Evolutionary conservation across 352 stramenopile species (phyloP).

Genomic region (Phytophthora sp.): DNA sequence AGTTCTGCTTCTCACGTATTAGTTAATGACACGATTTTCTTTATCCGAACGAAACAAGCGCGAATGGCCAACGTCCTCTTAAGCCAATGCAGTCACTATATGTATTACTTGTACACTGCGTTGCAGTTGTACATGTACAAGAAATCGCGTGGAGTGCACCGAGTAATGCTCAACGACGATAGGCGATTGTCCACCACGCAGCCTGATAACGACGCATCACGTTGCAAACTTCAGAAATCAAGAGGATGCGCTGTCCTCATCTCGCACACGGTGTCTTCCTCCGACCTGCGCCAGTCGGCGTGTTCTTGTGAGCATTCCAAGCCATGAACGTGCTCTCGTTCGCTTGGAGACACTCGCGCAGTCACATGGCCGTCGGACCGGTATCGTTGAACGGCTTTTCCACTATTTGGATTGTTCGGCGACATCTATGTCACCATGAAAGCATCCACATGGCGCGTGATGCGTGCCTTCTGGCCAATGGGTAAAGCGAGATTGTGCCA

Average conservation of each 20-base stretch:
- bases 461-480: constrained; percentile 14
- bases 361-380: constrained; percentile 15
- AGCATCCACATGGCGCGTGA: constrained; percentile 20
- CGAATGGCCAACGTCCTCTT: too few species aligned
- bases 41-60: too few species aligned
- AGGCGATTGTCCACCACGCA: not conserved
- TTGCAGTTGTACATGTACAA: too few species aligned
- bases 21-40: too few species aligned
- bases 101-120: too few species aligned
- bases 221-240: constrained; percentile 41
- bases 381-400: constrained; percentile 34
- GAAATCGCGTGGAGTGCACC: too few species aligned
- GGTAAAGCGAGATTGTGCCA: not conserved
- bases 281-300: not conserved
- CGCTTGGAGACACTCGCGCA: not conserved
- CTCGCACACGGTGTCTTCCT: not conserved
- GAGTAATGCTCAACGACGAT: too few species aligned
- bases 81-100: too few species aligned
- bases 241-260: constrained; percentile 19
- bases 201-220: constrained; percentile 29
- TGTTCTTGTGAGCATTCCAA: constrained; percentile 33
- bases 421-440: constrained; percentile 29
- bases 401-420: constrained; percentile 13
- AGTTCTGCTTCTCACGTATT: too few species aligned
- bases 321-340: not conserved